phyloP scores from a whole-genome alignment of 331 rosid genomes.

The Saraca asoca region DNA sequence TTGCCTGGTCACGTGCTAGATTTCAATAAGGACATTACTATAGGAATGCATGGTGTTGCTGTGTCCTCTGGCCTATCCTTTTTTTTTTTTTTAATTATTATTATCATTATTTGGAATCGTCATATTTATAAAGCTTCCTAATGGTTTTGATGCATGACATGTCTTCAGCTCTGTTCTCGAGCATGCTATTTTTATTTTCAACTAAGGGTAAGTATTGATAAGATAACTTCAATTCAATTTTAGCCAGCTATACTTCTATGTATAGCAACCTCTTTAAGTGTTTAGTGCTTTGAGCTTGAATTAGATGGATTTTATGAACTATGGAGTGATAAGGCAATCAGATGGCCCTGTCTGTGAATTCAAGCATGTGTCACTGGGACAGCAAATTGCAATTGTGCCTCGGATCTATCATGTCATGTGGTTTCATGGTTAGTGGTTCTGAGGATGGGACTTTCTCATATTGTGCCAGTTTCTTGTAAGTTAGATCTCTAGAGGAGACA shows the following conservation, averaged over 20 bases:
- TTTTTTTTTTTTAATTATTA: too few relatives aligned
- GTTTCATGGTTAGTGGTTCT: neutral
- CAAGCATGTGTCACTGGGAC: slow-evolving; percentile 18
- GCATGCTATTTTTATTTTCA: neutral
- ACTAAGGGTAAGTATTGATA: neutral
- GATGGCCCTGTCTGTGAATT: slow-evolving; percentile 3
- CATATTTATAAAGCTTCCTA: neutral
- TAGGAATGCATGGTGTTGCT: neutral
- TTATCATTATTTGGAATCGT: neutral
- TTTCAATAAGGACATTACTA: neutral
- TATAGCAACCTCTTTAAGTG: slow-evolving; percentile 1
- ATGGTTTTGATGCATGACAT: neutral
- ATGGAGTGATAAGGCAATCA: slow-evolving; percentile 12
- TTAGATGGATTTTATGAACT: neutral
- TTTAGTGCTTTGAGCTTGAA: neutral
- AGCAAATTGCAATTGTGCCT: slow-evolving; percentile 4
- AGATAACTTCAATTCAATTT: neutral
- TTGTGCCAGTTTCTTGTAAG: slow-evolving; percentile 1
- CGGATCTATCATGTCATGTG: slow-evolving; percentile 17
- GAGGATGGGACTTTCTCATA: neutral
- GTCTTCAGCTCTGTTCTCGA: neutral
- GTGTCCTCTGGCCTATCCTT: neutral
- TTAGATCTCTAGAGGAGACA: neutral
- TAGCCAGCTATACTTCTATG: neutral
- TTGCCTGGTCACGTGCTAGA: neutral